These are phyloP conservation scores for Gymnopilus dilepis DNA, from an alignment of 768 basidiomycete species.

Conservation along the genomic window DNA sequence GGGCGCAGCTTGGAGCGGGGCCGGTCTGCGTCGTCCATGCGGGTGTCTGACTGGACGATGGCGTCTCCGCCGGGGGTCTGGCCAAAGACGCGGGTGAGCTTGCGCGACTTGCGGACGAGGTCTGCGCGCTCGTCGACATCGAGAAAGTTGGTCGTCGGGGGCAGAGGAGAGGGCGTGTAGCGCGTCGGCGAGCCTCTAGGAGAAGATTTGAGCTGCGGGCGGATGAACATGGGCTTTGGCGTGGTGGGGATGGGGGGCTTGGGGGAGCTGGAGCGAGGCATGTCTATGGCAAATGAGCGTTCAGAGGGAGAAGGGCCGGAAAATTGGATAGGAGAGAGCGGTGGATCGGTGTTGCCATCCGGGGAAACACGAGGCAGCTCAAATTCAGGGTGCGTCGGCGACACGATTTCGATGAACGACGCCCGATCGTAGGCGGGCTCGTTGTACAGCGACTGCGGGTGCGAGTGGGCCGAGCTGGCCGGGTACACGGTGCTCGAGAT, in stretches of 20 bases:
- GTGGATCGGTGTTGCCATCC: conserved; percentile 6
- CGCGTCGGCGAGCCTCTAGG: conserved; percentile 26
- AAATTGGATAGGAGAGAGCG: conserved; percentile 26
- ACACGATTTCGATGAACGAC: conserved; percentile 43
- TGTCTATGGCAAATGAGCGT: conserved; percentile 3
- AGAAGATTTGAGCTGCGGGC: conserved; percentile 32
- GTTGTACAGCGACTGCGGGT: conserved; percentile 34
- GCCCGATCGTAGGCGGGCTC: conserved; percentile 31
- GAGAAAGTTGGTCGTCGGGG: conserved; percentile 73
- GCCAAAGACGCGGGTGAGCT: conserved; percentile 83
- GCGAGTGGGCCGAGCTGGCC: conserved; percentile 33
- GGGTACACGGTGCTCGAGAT: conserved; percentile 49
- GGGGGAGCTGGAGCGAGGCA: conserved; percentile 23
- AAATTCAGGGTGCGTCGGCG: conserved; percentile 28
- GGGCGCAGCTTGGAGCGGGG: conserved; percentile 3
- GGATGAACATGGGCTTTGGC: conserved; percentile 52
- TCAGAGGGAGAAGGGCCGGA: conserved; percentile 15
- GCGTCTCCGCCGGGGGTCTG: conserved; percentile 59
- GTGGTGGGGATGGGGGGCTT: conserved; percentile 49
- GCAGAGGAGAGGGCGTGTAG: conserved; percentile 35
- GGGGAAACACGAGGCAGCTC: conserved; percentile 8
- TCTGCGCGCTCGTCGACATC: conserved; percentile 70
- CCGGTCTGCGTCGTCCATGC: not conserved
- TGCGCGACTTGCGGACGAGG: conserved; percentile 73
- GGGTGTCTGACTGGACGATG: conserved; percentile 35